Evolutionary conservation across 2,329 filamentous ascomycete species (phyloP), one percentile per base, ranked within the genome.

Genomic region (Botrytis hyacinthi): DNA sequence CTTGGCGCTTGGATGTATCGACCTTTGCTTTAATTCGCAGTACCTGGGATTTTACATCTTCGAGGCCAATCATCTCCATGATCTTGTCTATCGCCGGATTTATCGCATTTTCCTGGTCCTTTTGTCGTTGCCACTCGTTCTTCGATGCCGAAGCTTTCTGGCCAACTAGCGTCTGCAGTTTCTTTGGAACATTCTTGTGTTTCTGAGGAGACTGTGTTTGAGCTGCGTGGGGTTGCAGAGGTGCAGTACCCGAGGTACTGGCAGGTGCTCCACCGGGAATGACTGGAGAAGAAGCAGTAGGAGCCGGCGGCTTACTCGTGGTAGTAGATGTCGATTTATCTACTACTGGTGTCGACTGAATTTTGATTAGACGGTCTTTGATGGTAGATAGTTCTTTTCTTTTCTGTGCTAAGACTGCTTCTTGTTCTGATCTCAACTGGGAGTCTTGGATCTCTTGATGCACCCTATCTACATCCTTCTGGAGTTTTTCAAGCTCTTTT

Each of bases 51-150:
- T 95, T 95, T 59, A 94, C 90, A 0, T 86, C 82, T 76, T 94
- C 92, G 0, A 95, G 83, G 0, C 92, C 92, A 61, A 91, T 89
- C 88, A 94, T 90, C 0, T 80, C 81, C 89, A 94, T 93, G 14
- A 95, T 78, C 0, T 83, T 78, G 74, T 94, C 91, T 0, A 94
- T 77, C 0, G 86, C 83, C 0, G 81, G 77, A 75, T 88, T 92
- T 1, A 78, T 76, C 0, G 86, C 85, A 1, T 84, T 83, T 46
- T 90, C 86, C 0, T 81, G 78, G 1, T 81, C 67, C 78, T 93
- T 93, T 76, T 90, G 85, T 1, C 83, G 78, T 22, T 90, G 81
- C 92, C 91, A 94, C 29, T 93, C 89, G 1, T 82, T 81, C 0
- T 81, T 80, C 0, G 88, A 75, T 3, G 69, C 20, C 1, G 79